Conservation (phyloP, 352 stramenopile species). For the Phytophthora litchii region DNA sequence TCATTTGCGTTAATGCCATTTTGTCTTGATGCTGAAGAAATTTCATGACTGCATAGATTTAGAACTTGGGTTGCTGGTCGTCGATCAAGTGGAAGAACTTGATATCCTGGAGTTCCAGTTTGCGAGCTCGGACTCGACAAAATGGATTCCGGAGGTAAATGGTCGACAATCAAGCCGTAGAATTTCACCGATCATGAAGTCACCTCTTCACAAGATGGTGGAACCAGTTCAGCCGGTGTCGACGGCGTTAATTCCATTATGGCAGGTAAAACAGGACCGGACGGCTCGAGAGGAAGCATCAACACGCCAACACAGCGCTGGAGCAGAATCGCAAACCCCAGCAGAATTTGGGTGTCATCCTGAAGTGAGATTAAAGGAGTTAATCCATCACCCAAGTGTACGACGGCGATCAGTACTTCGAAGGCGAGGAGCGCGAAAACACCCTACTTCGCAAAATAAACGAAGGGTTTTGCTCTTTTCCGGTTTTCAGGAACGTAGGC, state of each 20-base stretch:
- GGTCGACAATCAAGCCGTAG: slow-evolving; percentile 1
- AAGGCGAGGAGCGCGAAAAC: slow-evolving; percentile 10
- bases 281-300: not conserved
- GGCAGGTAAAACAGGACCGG: slow-evolving; percentile 7
- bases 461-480: slow-evolving; percentile 9
- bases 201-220: slow-evolving; percentile 1
- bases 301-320: not conserved
- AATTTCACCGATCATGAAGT: slow-evolving; percentile 4
- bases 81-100: slow-evolving; percentile 29
- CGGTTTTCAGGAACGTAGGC: slow-evolving; percentile 7
- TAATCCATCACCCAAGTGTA: slow-evolving; percentile 1
- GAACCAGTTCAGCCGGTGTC: slow-evolving; percentile 20
- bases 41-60: slow-evolving; percentile 20
- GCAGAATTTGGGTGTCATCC: not conserved
- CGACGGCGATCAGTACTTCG: not conserved
- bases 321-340: not conserved
- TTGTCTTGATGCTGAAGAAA: slow-evolving; percentile 1
- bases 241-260: slow-evolving; percentile 15
- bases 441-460: slow-evolving; percentile 3
- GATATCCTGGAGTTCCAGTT: slow-evolving; percentile 45
- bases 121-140: not conserved
- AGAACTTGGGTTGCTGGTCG: slow-evolving; percentile 9
- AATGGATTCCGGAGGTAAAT: slow-evolving; percentile 7
- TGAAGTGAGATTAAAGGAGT: slow-evolving; percentile 13
- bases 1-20: not conserved